These are phyloP conservation scores for Chlamydomonas reinhardtii DNA, from an alignment of 163 green algal genomes.

Conservation along the genomic window DNA sequence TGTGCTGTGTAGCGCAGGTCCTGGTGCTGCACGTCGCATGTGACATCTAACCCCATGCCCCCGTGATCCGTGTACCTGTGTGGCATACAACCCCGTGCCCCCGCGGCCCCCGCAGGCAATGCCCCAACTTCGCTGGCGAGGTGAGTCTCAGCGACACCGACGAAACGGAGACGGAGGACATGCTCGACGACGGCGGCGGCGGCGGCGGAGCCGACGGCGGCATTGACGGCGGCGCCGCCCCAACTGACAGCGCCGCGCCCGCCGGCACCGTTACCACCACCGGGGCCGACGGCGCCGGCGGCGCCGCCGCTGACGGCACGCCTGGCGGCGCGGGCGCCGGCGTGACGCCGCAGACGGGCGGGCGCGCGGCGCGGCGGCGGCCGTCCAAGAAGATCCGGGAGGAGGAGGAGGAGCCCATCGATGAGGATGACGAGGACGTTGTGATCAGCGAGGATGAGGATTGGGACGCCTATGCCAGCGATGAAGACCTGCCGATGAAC, in stretches of 20 bases:
- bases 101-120: background rate
- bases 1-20: too few species aligned
- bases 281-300: background rate
- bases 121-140: constrained; percentile 15
- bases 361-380: background rate
- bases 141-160: constrained; percentile 14
- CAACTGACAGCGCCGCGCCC: too few species aligned
- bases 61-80: too few species aligned
- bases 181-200: background rate
- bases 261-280: background rate
- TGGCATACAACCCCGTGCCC: background rate
- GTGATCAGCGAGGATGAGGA: constrained; percentile 1
- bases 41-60: too few species aligned
- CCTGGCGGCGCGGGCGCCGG: background rate
- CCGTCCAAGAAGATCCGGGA: background rate
- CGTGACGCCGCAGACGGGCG: background rate
- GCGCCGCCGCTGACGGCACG: background rate
- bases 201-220: background rate
- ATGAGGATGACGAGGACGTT: constrained; percentile 6
- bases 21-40: too few species aligned
- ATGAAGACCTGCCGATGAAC: background rate
- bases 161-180: background rate
- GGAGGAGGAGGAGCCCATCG: background rate
- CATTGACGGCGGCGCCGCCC: background rate
- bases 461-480: background rate